phyloP scores from a whole-genome alignment of 257 asterid genomes.

The Nicotiana tabacum region DNA sequence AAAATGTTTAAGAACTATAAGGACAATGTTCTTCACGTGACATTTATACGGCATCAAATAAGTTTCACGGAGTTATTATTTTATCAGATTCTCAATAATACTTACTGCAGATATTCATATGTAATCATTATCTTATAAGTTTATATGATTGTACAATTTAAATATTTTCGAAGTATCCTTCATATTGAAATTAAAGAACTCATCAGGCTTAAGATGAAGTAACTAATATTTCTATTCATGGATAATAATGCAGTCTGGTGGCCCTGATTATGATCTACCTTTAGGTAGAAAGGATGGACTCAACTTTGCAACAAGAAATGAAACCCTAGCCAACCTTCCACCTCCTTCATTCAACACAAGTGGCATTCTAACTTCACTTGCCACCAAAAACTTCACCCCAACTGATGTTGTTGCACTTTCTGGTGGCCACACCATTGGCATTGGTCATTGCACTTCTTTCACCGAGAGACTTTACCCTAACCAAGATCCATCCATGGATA shows the following conservation, averaged over 20 bases:
- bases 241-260: slow-evolving; percentile 42
- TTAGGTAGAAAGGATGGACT: slow-evolving; percentile 62
- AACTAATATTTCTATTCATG: too few species aligned
- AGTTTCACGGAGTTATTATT: too few species aligned
- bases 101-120: too few species aligned
- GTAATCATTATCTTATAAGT: too few species aligned
- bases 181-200: too few species aligned
- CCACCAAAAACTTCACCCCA: slow-evolving; percentile 38
- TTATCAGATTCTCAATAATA: too few species aligned
- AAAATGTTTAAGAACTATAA: too few species aligned
- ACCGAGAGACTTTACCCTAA: slow-evolving; percentile 59
- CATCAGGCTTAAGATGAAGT: too few species aligned
- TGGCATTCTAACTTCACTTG: slow-evolving; percentile 35
- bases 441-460: slow-evolving; percentile 55
- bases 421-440: slow-evolving; percentile 83
- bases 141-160: too few species aligned
- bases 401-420: slow-evolving; percentile 70
- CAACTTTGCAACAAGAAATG: slow-evolving; percentile 32
- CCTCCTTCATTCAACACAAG: slow-evolving; percentile 52
- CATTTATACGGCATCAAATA: too few species aligned
- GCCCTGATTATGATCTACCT: slow-evolving; percentile 53
- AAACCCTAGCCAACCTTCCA: slow-evolving; percentile 53
- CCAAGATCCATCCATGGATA: slow-evolving; percentile 58
- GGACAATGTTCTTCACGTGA: too few species aligned
- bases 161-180: too few species aligned